Base-by-base conservation (phyloP, 371 early-diverging fungal genomes). In the Mortierella sp. region DNA sequence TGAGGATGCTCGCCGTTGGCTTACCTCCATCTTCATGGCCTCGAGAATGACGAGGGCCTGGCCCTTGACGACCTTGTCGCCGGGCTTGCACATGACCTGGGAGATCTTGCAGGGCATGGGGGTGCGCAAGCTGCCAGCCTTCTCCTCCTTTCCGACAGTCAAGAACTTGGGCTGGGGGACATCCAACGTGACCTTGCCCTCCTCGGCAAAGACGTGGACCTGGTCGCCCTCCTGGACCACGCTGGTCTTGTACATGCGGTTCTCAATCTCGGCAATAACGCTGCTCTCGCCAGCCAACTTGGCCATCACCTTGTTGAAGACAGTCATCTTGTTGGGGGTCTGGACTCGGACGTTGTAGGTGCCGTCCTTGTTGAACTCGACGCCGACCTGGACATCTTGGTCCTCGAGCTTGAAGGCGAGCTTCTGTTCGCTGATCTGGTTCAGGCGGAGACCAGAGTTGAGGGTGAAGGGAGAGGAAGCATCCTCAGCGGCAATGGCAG, bases 41-140 rank as follows among this genome's bases (percentile, higher is more conserved):
- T 98, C 99, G 52, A 98, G 88, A 37, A 98, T 90, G 1, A 98
- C 86, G 64, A 98, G 85, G 24, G 93, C 90, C 53, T 93, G 89
- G 37, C 95, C 97, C 86, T 95, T 94, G 66, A 91, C 89, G n/a
- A 98, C 96, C 44, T 85, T 86, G 64, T 96, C 94, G 26, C 98
- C 99, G 19, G 92, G 88, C 66, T 93, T 88, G 22, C 96, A 92
- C 77, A 93, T 79, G 0, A 98, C 93, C 85, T 95, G 94, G 9
- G 96, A 93, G 70, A 98, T 96, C 89, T 96, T 97, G 89, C 98
- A 96, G 13, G 98, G 97, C 99, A 98, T 98, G 10, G 99, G 99
- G 22, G 98, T 94, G 67, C 91, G 91, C 39, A 98, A 91, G 26
- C 93, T 91, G 24, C 94, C 95, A 0, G 90, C 90, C n/a, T 85